A percentile compares a stretch with the other conserved stretches of the same genome.
Conservation (phyloP, 192 early-diverging fungal species). For the Allomyces javanicus region DNA sequence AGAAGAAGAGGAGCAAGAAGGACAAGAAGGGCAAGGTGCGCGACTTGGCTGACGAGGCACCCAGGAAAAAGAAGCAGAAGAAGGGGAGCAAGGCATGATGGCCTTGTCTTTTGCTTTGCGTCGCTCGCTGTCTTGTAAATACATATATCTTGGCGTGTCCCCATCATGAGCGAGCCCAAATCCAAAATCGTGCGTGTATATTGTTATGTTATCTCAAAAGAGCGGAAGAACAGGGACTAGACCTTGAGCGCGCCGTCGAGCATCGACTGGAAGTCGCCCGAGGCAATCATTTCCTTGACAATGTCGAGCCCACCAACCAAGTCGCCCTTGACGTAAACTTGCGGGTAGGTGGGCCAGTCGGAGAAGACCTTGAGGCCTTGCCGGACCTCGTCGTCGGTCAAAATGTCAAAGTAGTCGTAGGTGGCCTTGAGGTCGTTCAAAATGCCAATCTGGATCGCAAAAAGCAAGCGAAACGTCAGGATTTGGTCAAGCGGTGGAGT, state of each 20-base stretch:
- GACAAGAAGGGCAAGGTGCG: too few species aligned
- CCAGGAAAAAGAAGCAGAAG: too few species aligned
- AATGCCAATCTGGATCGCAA: slow-evolving; percentile 31
- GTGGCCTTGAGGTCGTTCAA: slow-evolving; percentile 51
- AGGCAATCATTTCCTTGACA: slow-evolving; percentile 64
- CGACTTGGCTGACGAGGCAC: too few species aligned
- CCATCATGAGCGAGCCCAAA: too few species aligned
- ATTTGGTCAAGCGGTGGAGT: not conserved
- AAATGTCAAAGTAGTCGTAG: slow-evolving; percentile 80
- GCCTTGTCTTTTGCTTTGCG: too few species aligned
- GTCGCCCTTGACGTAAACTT: slow-evolving; percentile 82
- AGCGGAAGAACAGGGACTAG: too few species aligned
- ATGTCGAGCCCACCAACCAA: slow-evolving; percentile 87
- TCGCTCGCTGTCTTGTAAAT: too few species aligned
- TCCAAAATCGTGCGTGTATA: too few species aligned
- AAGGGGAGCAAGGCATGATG: too few species aligned
- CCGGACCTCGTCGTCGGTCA: slow-evolving; percentile 78
- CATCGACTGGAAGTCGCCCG: slow-evolving; percentile 13
- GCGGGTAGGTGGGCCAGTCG: slow-evolving; percentile 93
- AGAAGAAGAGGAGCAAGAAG: not conserved
- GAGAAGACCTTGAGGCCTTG: slow-evolving; percentile 74
- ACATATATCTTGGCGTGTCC: too few species aligned
- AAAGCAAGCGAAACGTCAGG: not conserved
- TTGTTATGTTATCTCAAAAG: too few species aligned
- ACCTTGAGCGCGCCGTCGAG: not conserved